phyloP scores from a whole-genome alignment of 2,329 filamentous ascomycete species.

The Sporothrix schenckii region DNA sequence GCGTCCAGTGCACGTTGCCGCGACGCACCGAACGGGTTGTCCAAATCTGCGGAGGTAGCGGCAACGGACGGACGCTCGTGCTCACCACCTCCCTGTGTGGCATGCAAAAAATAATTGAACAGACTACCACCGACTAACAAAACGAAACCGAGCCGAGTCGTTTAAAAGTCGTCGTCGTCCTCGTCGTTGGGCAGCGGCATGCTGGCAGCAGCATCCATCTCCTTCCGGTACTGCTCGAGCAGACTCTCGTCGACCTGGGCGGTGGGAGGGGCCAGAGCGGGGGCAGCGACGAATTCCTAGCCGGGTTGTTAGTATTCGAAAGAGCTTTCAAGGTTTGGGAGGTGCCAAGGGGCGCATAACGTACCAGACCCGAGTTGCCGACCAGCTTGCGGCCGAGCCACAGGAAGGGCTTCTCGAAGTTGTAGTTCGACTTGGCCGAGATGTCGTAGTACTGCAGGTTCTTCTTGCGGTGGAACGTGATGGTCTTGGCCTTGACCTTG shows the following conservation, averaged over 20 bases:
- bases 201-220: slow-evolving; percentile 79
- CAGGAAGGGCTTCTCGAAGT: slow-evolving; percentile 99
- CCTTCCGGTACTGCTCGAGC: slow-evolving; percentile 78
- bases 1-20: not conserved
- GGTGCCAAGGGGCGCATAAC: slow-evolving; percentile 41
- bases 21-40: slow-evolving; percentile 10
- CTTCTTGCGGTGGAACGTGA: slow-evolving; percentile 99
- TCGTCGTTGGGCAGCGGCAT: slow-evolving; percentile 95
- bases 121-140: slow-evolving; percentile 8
- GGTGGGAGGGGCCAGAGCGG: slow-evolving; percentile 91
- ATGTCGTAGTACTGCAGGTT: slow-evolving; percentile 99
- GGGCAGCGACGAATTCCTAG: slow-evolving; percentile 94
- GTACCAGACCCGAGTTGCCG: slow-evolving; percentile 82
- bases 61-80: slow-evolving; percentile 4
- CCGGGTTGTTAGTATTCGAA: slow-evolving; percentile 38
- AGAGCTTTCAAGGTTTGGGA: slow-evolving; percentile 34
- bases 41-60: slow-evolving; percentile 20
- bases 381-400: slow-evolving; percentile 99
- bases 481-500: slow-evolving; percentile 99
- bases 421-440: slow-evolving; percentile 99
- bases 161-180: slow-evolving; percentile 70
- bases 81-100: not conserved
- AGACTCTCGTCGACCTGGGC: slow-evolving; percentile 84
- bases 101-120: slow-evolving; percentile 13
- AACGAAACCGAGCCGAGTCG: slow-evolving; percentile 21